Evolutionary conservation across 163 green algal species (phyloP).

Genomic region (Trebouxiophyceae sp.): DNA sequence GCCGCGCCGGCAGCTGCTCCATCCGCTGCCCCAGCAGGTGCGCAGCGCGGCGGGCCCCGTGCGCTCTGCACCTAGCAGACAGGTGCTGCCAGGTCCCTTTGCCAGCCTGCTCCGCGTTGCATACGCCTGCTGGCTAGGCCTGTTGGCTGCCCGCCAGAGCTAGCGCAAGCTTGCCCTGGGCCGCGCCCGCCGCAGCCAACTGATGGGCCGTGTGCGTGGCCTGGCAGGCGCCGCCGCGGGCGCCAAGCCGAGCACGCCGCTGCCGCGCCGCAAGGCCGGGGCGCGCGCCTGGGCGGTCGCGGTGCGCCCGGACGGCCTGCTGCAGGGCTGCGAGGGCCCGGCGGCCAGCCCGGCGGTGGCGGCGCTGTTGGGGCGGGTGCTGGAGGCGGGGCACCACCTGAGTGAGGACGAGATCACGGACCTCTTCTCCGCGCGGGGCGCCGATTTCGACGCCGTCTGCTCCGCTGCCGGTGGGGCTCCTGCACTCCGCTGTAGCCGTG

Average conservation of each 20-base stretch:
- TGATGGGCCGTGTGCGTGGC: neutral
- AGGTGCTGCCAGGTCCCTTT: no score
- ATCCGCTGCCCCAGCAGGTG: no score
- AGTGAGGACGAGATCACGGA: conserved; percentile 35
- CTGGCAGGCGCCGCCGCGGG: neutral
- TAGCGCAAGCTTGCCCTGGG: no score
- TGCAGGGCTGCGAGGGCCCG: no score
- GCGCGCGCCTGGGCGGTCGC: conserved; percentile 24
- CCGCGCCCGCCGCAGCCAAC: no score
- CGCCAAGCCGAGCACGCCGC: conserved; percentile 11
- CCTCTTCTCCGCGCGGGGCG: conserved; percentile 55
- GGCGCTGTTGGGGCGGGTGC: conserved; percentile 25
- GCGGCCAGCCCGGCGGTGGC: neutral
- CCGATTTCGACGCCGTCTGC: conserved; percentile 55
- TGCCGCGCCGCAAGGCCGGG: conserved; percentile 1
- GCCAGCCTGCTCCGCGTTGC: no score
- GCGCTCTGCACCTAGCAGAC: no score
- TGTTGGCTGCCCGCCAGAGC: no score
- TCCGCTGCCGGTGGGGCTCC: conserved; percentile 41
- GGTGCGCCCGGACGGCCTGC: conserved; percentile 28
- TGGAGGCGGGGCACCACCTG: conserved; percentile 17
- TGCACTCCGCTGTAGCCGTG: no score
- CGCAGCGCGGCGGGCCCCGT: no score
- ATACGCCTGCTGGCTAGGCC: no score
- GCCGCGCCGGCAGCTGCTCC: no score